Base-by-base conservation (phyloP, 108 stramenopile species). In the Discostella stelligeroides region DNA sequence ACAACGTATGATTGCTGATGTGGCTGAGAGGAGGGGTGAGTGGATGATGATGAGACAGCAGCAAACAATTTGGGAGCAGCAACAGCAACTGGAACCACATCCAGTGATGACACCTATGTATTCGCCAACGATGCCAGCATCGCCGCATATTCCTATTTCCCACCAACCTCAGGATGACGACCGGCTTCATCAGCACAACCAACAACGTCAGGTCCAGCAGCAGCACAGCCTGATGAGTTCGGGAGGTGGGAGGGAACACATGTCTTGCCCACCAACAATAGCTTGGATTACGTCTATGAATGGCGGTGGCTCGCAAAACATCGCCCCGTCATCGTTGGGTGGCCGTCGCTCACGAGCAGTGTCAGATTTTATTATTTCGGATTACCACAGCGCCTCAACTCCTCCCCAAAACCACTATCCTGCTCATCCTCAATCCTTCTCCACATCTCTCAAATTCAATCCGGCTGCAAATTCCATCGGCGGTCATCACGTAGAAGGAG, bases 341-440 rank as follows among this genome's bases (percentile, higher is more conserved):
- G 73, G 45, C 1, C n/a, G 15, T 55, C 15, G 60, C 4, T 23
- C 70, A 15, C 50, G 60, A 13, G 75, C 60, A 15, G 74, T 76
- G 18, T 72, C 70, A 14, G 75, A 76, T 34, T 76, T 65, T 45
- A 69, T 79, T n/a, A 79, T 79, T 49, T 48, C 66, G 18, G 73
- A 79, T 61, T 79, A 79, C 46, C 73, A 74, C 58, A 30, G 21
- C 10, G 50, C 40, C 46, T 37, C 56, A 30, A 63, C 76, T 40
- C 63, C 64, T 25, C 17, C 73, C 56, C 45, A 29, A 49, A 27
- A 30, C 47, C 69, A 27, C 38, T 37, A 59, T 23, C 69, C 9
- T 60, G 46, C 10, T 39, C 69, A 6, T 34, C 34, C 34, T 5
- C 34, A 3, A 34, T 34, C 34, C 3, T 34, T 34, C 34, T 34